Conservation (phyloP, 495 filamentous ascomycete genomes). For the Pseudomonodictys pantanalensis region DNA sequence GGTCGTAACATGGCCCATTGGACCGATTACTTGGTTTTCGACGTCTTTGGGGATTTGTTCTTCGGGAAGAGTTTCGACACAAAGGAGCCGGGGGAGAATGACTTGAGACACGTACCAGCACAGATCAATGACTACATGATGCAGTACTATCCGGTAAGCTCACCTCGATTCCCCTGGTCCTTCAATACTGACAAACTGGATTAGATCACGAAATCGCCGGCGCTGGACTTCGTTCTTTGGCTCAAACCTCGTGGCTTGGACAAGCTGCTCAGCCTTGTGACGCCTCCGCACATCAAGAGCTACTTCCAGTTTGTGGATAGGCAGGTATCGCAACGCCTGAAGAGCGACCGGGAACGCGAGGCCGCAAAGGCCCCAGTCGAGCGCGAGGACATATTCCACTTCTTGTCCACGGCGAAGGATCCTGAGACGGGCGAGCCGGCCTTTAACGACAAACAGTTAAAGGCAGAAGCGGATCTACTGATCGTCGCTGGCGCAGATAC, state of each 20-base stretch:
- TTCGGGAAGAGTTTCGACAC: constrained; percentile 63
- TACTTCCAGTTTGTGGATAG: constrained; percentile 9
- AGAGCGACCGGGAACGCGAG: neutral
- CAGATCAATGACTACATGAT: constrained; percentile 22
- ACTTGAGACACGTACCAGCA: constrained; percentile 31
- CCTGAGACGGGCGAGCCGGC: constrained; percentile 32
- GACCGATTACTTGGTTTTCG: constrained; percentile 64
- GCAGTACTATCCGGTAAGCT: constrained; percentile 14
- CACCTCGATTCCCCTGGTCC: neutral
- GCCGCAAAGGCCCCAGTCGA: neutral
- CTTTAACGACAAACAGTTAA: constrained; percentile 16
- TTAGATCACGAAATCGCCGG: constrained; percentile 22
- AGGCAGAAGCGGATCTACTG: constrained; percentile 18
- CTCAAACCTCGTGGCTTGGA: constrained; percentile 12
- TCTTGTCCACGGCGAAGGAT: constrained; percentile 36
- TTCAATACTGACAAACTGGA: neutral
- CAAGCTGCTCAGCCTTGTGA: neutral
- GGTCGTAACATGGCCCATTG: constrained; percentile 54
- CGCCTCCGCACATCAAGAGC: constrained; percentile 4
- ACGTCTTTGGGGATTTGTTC: constrained; percentile 66
- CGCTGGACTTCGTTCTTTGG: constrained; percentile 2
- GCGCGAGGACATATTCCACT: constrained; percentile 42
- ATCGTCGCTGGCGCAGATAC: constrained; percentile 26
- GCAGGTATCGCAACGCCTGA: constrained; percentile 1
- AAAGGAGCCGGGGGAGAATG: constrained; percentile 20